These are phyloP conservation scores for Sugiyamaella neomexicana DNA, from an alignment of 1,139 yeast species.

Conservation along the genomic window DNA sequence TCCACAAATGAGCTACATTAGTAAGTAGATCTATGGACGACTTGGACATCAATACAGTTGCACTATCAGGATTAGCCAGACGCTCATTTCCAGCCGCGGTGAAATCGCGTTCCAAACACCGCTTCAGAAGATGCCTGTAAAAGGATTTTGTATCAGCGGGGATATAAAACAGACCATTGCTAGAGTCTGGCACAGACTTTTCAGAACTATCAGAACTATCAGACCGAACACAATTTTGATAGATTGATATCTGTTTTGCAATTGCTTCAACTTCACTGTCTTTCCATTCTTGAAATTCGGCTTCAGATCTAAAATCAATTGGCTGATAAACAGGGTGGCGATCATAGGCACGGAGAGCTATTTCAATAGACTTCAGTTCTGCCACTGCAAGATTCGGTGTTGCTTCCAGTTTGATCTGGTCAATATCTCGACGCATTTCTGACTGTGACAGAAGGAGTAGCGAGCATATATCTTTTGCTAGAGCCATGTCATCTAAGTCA, in stretches of 20 bases:
- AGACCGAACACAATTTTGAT: constrained; percentile 1
- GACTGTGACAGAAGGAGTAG: constrained; percentile 32
- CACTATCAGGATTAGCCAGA: constrained; percentile 35
- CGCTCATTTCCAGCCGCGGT: constrained; percentile 32
- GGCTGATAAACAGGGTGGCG: constrained; percentile 44
- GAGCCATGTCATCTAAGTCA: constrained; percentile 33
- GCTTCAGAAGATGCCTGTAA: constrained; percentile 40
- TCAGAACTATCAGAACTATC: neutral
- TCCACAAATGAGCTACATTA: constrained; percentile 59
- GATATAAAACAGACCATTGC: constrained; percentile 26
- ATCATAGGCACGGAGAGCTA: constrained; percentile 46
- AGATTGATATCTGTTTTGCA: constrained; percentile 38
- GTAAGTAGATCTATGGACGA: constrained; percentile 47
- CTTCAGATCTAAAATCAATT: constrained; percentile 46
- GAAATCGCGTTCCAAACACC: constrained; percentile 40
- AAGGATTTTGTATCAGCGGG: constrained; percentile 44
- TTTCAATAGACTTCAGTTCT: constrained; percentile 48
- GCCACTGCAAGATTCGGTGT: constrained; percentile 48
- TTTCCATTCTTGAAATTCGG: constrained; percentile 57
- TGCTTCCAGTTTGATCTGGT: constrained; percentile 42
- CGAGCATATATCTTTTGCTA: constrained; percentile 30
- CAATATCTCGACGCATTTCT: constrained; percentile 34
- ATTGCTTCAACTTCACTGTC: constrained; percentile 46
- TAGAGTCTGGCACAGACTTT: constrained; percentile 12
- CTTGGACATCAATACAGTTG: constrained; percentile 42